A percentile compares a stretch with the other conserved stretches of the same genome.
Conservation (phyloP, 228 moss, liverwort and hornwort species). For the Sphagnum fallax region DNA sequence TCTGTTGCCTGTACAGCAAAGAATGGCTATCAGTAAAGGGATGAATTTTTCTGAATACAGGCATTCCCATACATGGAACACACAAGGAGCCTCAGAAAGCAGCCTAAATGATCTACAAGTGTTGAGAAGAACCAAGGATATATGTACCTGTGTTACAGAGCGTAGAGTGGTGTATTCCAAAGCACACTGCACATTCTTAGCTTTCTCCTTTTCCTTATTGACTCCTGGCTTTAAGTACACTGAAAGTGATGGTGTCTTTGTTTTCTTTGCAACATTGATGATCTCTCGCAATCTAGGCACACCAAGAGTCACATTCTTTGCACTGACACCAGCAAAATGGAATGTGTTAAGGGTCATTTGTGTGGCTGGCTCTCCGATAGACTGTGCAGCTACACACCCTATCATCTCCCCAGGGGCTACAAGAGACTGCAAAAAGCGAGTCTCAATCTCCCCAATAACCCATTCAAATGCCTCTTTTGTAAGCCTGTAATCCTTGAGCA, state of each 20-base stretch:
- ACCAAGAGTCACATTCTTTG: conserved; percentile 97
- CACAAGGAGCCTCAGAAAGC: no score
- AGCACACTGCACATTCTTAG: conserved; percentile 96
- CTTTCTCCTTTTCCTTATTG: conserved; percentile 87
- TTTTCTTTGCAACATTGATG: conserved; percentile 97
- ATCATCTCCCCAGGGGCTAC: conserved; percentile 99
- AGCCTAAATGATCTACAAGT: no score
- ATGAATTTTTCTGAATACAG: no score
- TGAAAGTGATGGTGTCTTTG: conserved; percentile 90
- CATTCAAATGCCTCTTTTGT: conserved; percentile 97
- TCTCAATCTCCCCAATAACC: conserved; percentile 97
- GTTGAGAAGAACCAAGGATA: neutral
- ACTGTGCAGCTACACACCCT: conserved; percentile 97
- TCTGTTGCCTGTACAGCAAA: conserved; percentile 63
- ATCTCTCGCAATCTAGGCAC: conserved; percentile 95
- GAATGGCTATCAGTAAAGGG: no score
- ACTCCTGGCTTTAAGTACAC: conserved; percentile 75
- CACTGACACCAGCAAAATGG: conserved; percentile 81
- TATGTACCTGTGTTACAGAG: conserved; percentile 61
- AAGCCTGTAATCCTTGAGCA: conserved; percentile 84
- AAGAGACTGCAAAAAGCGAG: conserved; percentile 85
- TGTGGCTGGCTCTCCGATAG: conserved; percentile 97
- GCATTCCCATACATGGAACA: no score
- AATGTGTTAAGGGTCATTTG: conserved; percentile 90
- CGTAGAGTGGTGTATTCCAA: conserved; percentile 91